Conservation (phyloP, 768 basidiomycete genomes). For the Dentipellis sp. region DNA sequence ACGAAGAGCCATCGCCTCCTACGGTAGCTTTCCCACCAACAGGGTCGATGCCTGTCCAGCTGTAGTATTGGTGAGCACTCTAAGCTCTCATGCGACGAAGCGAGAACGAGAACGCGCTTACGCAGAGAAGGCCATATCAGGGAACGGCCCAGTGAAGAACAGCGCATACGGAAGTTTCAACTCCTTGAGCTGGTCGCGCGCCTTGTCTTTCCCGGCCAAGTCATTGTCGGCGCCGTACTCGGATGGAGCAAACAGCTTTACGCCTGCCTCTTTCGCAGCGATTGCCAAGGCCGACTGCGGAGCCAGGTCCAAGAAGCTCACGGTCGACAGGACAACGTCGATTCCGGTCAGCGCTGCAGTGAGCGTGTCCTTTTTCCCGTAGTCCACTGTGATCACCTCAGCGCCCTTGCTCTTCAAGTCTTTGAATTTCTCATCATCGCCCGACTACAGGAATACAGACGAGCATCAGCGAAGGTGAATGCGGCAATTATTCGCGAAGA, state of each 20-base stretch:
- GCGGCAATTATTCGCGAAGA: not conserved
- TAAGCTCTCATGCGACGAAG: not conserved
- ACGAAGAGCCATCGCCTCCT: conserved; percentile 1
- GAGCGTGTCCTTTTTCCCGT: not conserved
- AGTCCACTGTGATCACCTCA: not conserved
- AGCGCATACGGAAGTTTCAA: conserved; percentile 3
- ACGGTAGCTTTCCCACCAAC: not conserved
- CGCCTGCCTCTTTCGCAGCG: conserved; percentile 3
- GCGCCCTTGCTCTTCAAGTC: not conserved
- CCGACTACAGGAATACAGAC: not conserved
- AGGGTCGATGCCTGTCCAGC: not conserved
- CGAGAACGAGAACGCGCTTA: not conserved
- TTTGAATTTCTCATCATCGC: not conserved
- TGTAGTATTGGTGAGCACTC: not conserved
- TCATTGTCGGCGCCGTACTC: conserved; percentile 16
- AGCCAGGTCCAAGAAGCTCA: not conserved
- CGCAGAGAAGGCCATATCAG: conserved; percentile 1
- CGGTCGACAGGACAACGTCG: conserved; percentile 1
- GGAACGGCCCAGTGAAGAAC: conserved; percentile 5
- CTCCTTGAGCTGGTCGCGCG: not conserved
- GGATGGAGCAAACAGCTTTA: conserved; percentile 5
- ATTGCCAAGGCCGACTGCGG: not conserved
- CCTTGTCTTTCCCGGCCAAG: not conserved
- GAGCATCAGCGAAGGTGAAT: not conserved
- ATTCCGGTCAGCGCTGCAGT: not conserved